Evolutionary conservation across 441 rosid genomes (phyloP).

Genomic region (Rhodomyrtus psidioides): DNA sequence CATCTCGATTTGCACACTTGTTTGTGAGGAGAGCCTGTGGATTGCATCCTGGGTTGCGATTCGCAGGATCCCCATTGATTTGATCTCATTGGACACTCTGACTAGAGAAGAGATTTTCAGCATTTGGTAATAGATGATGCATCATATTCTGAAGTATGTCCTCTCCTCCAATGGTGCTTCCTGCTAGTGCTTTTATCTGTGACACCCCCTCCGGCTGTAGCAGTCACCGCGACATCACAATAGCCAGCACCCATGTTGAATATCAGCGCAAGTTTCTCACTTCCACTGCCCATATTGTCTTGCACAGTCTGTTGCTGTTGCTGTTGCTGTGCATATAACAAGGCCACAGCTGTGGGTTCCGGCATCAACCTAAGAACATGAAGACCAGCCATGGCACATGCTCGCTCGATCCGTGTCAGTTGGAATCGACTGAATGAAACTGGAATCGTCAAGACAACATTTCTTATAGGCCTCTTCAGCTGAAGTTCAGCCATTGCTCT

Average conservation of each 20-base stretch:
- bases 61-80: slow-evolving; percentile 48
- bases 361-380: slow-evolving; percentile 80
- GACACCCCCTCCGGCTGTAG: slow-evolving; percentile 88
- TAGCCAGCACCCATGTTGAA: slow-evolving; percentile 89
- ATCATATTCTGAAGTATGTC: slow-evolving; percentile 72
- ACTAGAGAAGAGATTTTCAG: slow-evolving; percentile 31
- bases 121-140: slow-evolving; percentile 40
- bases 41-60: slow-evolving; percentile 69
- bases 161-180: slow-evolving; percentile 74
- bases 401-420: slow-evolving; percentile 65
- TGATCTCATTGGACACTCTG: slow-evolving; percentile 33
- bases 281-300: slow-evolving; percentile 75
- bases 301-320: slow-evolving; percentile 58
- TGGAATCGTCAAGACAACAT: slow-evolving; percentile 71
- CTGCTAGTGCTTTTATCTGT: slow-evolving; percentile 69
- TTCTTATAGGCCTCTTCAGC: slow-evolving; percentile 59
- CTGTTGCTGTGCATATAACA: slow-evolving; percentile 85
- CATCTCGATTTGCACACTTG: slow-evolving; percentile 43
- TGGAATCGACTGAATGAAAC: slow-evolving; percentile 80
- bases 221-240: slow-evolving; percentile 72
- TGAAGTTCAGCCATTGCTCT: slow-evolving; percentile 66
- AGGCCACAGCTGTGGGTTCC: slow-evolving; percentile 78
- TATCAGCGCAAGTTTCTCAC: slow-evolving; percentile 71
- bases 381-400: slow-evolving; percentile 93
- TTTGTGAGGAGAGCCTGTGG: slow-evolving; percentile 48